Percentiles rank a stretch among this genome's conserved stretches.
Conservation (phyloP, 371 early-diverging fungal species). For the Mortierella sp. region DNA sequence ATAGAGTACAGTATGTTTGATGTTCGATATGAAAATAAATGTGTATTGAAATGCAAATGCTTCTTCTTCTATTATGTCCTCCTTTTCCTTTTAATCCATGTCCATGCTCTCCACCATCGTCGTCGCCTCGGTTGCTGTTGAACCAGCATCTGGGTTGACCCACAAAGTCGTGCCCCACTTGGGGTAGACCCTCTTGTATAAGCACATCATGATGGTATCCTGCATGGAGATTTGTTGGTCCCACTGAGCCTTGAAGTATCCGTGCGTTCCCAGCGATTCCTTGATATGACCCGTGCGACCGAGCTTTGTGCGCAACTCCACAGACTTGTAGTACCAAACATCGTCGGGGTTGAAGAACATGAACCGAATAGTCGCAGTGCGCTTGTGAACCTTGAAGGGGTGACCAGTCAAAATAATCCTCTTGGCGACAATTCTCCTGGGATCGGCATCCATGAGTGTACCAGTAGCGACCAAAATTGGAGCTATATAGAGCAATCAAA, state of each 20-base stretch:
- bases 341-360: slow-evolving; percentile 97
- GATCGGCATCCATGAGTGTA: slow-evolving; percentile 79
- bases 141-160: slow-evolving; percentile 58
- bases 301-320: slow-evolving; percentile 90
- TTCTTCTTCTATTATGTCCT: not conserved
- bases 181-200: slow-evolving; percentile 97
- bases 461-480: slow-evolving; percentile 87
- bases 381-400: slow-evolving; percentile 94
- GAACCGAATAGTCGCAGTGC: slow-evolving; percentile 93
- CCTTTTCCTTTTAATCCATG: slow-evolving; percentile 38
- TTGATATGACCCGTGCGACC: slow-evolving; percentile 94
- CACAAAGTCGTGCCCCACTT: slow-evolving; percentile 83
- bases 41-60: slow-evolving; percentile 19
- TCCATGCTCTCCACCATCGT: slow-evolving; percentile 38
- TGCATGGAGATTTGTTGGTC: slow-evolving; percentile 92
- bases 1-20: not conserved
- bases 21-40: slow-evolving; percentile 5
- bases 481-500: slow-evolving; percentile 7
- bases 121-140: slow-evolving; percentile 13
- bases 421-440: slow-evolving; percentile 92
- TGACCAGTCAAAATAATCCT: slow-evolving; percentile 95
- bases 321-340: slow-evolving; percentile 93
- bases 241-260: slow-evolving; percentile 92
- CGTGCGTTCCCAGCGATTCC: slow-evolving; percentile 96
- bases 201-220: slow-evolving; percentile 94